Evolutionary conservation across 73 alveolate species (phyloP).

Genomic region (Blepharisma stoltei): DNA sequence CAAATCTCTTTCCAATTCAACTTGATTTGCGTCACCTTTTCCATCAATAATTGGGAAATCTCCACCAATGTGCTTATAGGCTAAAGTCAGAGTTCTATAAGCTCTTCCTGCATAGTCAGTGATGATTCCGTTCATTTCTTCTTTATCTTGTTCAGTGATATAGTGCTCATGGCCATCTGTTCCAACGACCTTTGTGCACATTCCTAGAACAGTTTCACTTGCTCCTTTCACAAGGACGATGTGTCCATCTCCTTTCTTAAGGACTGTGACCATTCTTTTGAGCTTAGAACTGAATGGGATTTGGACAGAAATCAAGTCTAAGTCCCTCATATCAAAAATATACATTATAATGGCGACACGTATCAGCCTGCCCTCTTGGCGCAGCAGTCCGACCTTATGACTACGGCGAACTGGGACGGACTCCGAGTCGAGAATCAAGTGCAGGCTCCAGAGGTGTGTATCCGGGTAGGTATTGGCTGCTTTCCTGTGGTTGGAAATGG

Average conservation of each 20-base stretch:
- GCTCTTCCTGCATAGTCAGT: slow-evolving; percentile 75
- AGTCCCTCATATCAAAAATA: slow-evolving; percentile 29
- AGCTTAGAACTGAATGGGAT: slow-evolving; percentile 85
- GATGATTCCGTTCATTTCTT: slow-evolving; percentile 45
- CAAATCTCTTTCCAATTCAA: slow-evolving; percentile 31
- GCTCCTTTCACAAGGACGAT: slow-evolving; percentile 89
- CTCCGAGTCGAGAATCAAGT: too few relatives aligned
- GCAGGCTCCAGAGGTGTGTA: too few relatives aligned
- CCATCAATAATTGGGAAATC: slow-evolving; percentile 14
- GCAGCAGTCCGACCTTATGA: too few relatives aligned
- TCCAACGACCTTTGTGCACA: slow-evolving; percentile 44
- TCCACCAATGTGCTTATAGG: slow-evolving; percentile 63
- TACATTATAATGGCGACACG: too few relatives aligned
- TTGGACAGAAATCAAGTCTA: slow-evolving; percentile 37
- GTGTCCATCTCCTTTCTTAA: slow-evolving; percentile 56
- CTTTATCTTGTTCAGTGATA: slow-evolving; percentile 32
- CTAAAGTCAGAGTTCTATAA: slow-evolving; percentile 73
- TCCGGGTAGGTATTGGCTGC: too few relatives aligned
- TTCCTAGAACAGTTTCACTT: slow-evolving; percentile 71
- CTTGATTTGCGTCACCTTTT: slow-evolving; percentile 25
- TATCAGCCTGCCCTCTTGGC: too few relatives aligned
- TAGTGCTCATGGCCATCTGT: slow-evolving; percentile 40
- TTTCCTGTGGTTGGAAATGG: too few relatives aligned
- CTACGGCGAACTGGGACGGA: too few relatives aligned
- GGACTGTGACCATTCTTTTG: slow-evolving; percentile 86